These are phyloP conservation scores for Lactifluus pinguis DNA, from an alignment of 768 basidiomycete species.

Conservation along the genomic window DNA sequence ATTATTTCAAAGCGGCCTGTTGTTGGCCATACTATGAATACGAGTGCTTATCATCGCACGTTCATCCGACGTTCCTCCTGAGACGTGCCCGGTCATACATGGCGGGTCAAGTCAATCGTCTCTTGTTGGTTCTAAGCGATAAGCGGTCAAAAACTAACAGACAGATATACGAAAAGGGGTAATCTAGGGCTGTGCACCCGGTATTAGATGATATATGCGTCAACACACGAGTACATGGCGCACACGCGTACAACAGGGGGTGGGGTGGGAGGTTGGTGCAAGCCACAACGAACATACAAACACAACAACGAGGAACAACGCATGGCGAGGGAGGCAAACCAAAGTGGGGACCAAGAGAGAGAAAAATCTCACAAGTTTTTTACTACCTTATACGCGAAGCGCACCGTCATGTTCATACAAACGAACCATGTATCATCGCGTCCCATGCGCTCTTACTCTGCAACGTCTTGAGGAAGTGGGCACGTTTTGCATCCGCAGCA, in stretches of 20 bases:
- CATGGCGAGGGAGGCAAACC: neutral
- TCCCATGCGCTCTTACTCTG: slow-evolving; percentile 60
- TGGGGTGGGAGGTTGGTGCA: neutral
- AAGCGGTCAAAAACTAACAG: no score
- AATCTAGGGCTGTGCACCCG: neutral
- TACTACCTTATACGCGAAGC: neutral
- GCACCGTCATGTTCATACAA: slow-evolving; percentile 28
- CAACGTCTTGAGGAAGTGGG: slow-evolving; percentile 48
- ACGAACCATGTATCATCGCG: slow-evolving; percentile 57
- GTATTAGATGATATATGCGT: neutral
- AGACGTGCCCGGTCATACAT: neutral
- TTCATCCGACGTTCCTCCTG: neutral
- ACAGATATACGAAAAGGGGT: neutral
- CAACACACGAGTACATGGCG: neutral
- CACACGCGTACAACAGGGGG: neutral
- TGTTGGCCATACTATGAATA: neutral
- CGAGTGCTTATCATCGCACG: neutral
- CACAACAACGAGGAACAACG: no score
- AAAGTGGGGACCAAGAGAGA: neutral
- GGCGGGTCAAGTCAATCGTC: neutral
- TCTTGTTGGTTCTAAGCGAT: slow-evolving; percentile 1
- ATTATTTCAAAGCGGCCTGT: no score
- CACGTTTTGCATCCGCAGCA: slow-evolving; percentile 29
- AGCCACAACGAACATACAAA: neutral
- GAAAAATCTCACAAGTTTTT: neutral